phyloP scores from a whole-genome alignment of 495 filamentous ascomycete species.

The Talaromyces stipitatus region DNA sequence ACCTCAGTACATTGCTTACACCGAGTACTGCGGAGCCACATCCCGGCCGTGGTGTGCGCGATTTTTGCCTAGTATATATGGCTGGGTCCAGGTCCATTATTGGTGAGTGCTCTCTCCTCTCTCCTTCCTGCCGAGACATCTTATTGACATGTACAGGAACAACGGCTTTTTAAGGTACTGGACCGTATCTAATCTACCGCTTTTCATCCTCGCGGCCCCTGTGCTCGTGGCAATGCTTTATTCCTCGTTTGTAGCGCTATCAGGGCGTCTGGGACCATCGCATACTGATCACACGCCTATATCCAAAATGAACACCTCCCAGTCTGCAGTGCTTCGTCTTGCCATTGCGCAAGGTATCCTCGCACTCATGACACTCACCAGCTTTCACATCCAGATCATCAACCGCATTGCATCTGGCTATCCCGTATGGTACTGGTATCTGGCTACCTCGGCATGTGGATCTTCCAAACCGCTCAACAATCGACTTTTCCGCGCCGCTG shows the following conservation, averaged over 20 bases:
- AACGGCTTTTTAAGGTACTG: conserved; percentile 86
- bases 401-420: conserved; percentile 83
- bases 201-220: conserved; percentile 78
- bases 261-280: conserved; percentile 12
- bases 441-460: conserved; percentile 39
- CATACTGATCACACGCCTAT: conserved; percentile 9
- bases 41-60: conserved; percentile 67
- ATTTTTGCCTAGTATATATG: conserved; percentile 74
- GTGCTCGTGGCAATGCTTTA: conserved; percentile 61
- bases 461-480: not conserved
- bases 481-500: conserved; percentile 21
- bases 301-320: conserved; percentile 17
- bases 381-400: conserved; percentile 89
- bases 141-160: conserved; percentile 47
- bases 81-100: conserved; percentile 81
- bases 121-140: not conserved
- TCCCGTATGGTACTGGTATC: conserved; percentile 82
- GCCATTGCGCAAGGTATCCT: conserved; percentile 68
- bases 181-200: conserved; percentile 76
- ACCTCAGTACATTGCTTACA: conserved; percentile 73
- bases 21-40: conserved; percentile 52
- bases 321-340: conserved; percentile 42
- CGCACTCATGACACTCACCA: conserved; percentile 61
- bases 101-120: conserved; percentile 53
- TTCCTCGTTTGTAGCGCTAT: conserved; percentile 49